Evolutionary conservation across 2,329 filamentous ascomycete species (phyloP), one percentile per base, ranked within the genome.

Genomic region (Penicillium sumatraense): DNA sequence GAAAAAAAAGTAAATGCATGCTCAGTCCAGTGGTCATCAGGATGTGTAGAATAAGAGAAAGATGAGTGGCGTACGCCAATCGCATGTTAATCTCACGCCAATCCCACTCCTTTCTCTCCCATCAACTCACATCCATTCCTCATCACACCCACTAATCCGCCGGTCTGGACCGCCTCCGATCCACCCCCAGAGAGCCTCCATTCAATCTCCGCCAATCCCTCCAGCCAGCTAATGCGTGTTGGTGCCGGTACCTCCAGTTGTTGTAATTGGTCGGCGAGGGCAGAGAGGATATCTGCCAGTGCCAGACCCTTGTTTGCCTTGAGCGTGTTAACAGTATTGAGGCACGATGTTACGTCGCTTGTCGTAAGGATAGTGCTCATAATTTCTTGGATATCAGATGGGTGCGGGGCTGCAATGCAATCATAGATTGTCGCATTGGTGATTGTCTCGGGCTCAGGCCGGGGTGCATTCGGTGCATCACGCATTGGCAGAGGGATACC

Each of bases 321-420:
- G 58, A 99, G 81, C 0, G 90, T 86, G 70, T 95, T 95, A 74
- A 99, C 87, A 0, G 91, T 96, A 55, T 85, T 88, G 47, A 99
- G 81, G 70, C 93, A 97, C 29, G 90, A 91, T 1, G 90, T 96
- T 46, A 99, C 90, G 69, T 99, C 93, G 51, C 86, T 85, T 2
- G 90, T 97, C 51, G 84, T 87, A 24, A 98, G 83, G 27, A 99
- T 82, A 0, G 91, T 96, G 62, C 89, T 84, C 62, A 93, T 82
- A 51, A 99, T 98, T 65, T 89, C 86, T 62, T 85, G 83, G 68
- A 98, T 91, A 66, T 96, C 93, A 21, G 88, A 86, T 0, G 95
- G 95, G 63, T 96, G 93, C 3, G 95, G 95, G 1, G 93, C 93
- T 8, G 95, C 95, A 70, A 99, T 96, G 75, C 95, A 99, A 75